Conservation (phyloP, 2,329 filamentous ascomycete genomes). For the Monosporascus sp. region DNA sequence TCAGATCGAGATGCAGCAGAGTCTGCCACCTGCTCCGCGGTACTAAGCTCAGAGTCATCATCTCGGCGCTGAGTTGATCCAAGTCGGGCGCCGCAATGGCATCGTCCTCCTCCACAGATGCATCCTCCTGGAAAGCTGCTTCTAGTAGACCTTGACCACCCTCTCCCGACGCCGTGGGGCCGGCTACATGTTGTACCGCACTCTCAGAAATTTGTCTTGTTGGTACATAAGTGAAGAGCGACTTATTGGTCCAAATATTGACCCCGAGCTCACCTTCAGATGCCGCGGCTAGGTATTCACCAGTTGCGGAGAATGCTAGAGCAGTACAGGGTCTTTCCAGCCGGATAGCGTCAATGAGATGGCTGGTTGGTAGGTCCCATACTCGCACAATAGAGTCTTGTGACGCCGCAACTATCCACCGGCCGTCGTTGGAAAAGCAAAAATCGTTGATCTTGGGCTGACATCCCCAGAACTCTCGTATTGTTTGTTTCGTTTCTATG, state of each 20-base stretch:
- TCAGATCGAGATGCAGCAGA: slow-evolving; percentile 82
- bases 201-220: slow-evolving; percentile 78
- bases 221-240: slow-evolving; percentile 81
- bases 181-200: slow-evolving; percentile 59
- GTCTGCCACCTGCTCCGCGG: slow-evolving; percentile 94
- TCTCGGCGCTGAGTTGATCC: slow-evolving; percentile 74
- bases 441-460: slow-evolving; percentile 70
- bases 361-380: slow-evolving; percentile 93
- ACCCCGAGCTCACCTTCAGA: slow-evolving; percentile 79
- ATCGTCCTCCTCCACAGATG: slow-evolving; percentile 46
- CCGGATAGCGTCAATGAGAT: slow-evolving; percentile 87
- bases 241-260: slow-evolving; percentile 93
- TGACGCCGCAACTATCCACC: slow-evolving; percentile 87
- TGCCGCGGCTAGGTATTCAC: slow-evolving; percentile 90
- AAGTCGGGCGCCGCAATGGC: slow-evolving; percentile 50
- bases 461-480: slow-evolving; percentile 88
- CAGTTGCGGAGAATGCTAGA: slow-evolving; percentile 80
- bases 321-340: slow-evolving; percentile 75
- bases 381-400: slow-evolving; percentile 75
- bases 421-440: slow-evolving; percentile 85
- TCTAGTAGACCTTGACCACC: slow-evolving; percentile 70
- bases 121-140: slow-evolving; percentile 60
- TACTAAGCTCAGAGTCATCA: slow-evolving; percentile 84
- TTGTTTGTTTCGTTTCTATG: slow-evolving; percentile 80
- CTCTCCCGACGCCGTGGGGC: slow-evolving; percentile 77